Evolutionary conservation across 257 asterid species (phyloP), one percentile per base, ranked within the genome.

Genomic region (Jacaranda mimosifolia): DNA sequence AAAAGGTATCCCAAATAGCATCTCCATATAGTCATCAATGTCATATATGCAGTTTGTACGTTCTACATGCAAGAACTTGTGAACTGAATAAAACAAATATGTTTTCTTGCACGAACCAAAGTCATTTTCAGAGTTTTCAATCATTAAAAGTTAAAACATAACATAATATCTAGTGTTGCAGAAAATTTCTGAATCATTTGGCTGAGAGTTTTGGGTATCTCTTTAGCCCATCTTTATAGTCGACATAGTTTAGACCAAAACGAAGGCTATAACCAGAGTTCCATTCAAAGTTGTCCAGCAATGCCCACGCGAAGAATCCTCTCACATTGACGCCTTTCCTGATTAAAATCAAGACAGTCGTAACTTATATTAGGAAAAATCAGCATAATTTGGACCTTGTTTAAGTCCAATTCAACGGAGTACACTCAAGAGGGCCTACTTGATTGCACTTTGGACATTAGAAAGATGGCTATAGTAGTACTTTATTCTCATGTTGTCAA

Each of bases 1-100:
- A 12, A 82, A 70, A 63, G 98, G 98, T 59, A 85, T 94, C 32
- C 98, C 98, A 0, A 85, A 91, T 49, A 94, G 98, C 78, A 84
- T 92, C 77, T 94, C 97, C 21, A 94, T 94, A 72, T 94, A 85
- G 64, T 46, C 42, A 35, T 43, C 72, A 18, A 36, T 42, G 46
- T 5, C 46, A 42, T 6, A 1, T 42, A 6, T 42, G 46, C 9
- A 42, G 9, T 7, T n/a, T 19, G 21, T 17, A n/a, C 15, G 26
- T 9, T 26, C 32, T 32, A 6, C 45, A 40, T 38, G 38, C 49
- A 32, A 10, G 52, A 42, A 42, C 1, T 5, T 9, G 9, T 42
- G 46, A 42, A 42, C 9, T 42, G 6, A 42, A 42, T 3, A 42
- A 42, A 42, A 42, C 13, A 39, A 14, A n/a, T 56, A 7, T 32